Percentiles rank a stretch among this genome's conserved stretches.
phyloP scores from a whole-genome alignment of 768 basidiomycete genomes.

The Mycena vitilis region DNA sequence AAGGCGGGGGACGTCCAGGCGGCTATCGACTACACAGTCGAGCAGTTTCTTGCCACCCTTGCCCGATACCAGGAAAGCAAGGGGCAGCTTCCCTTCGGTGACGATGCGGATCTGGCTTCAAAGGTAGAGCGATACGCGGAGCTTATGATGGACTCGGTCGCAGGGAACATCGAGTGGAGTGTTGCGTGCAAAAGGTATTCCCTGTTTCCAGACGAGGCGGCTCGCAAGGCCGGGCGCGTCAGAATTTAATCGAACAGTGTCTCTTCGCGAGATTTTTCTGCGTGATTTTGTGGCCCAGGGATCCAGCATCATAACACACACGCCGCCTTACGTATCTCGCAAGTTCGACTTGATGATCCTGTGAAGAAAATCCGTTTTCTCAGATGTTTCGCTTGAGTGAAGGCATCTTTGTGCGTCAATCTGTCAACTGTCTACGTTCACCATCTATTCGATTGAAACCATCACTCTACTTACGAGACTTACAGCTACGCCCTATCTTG shows the following conservation, averaged over 20 bases:
- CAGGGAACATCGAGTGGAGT: constrained; percentile 40
- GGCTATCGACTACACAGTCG: constrained; percentile 37
- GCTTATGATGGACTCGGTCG: constrained; percentile 37
- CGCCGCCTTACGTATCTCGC: background rate
- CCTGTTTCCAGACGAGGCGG: constrained; percentile 29
- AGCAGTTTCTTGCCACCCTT: constrained; percentile 24
- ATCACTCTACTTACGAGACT: constrained; percentile 5
- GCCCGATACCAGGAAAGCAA: constrained; percentile 32
- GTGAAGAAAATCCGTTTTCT: too few species aligned
- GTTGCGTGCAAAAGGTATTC: constrained; percentile 36
- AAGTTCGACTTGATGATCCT: constrained; percentile 1
- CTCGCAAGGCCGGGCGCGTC: constrained; percentile 27
- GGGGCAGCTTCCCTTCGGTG: constrained; percentile 19
- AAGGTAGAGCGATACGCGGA: constrained; percentile 33
- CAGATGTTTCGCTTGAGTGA: too few species aligned
- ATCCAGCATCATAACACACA: background rate
- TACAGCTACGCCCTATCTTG: too few species aligned
- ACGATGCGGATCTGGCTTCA: constrained; percentile 10
- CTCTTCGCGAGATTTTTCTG: background rate
- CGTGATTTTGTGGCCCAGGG: too few species aligned
- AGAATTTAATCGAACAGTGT: constrained; percentile 9
- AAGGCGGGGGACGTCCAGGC: constrained; percentile 33
- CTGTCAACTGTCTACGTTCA: constrained; percentile 4
- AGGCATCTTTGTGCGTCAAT: constrained; percentile 6
- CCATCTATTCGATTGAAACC: constrained; percentile 4